Evolutionary conservation across 306 rosid genomes (phyloP).

Genomic region (Crataegus laevigata): DNA sequence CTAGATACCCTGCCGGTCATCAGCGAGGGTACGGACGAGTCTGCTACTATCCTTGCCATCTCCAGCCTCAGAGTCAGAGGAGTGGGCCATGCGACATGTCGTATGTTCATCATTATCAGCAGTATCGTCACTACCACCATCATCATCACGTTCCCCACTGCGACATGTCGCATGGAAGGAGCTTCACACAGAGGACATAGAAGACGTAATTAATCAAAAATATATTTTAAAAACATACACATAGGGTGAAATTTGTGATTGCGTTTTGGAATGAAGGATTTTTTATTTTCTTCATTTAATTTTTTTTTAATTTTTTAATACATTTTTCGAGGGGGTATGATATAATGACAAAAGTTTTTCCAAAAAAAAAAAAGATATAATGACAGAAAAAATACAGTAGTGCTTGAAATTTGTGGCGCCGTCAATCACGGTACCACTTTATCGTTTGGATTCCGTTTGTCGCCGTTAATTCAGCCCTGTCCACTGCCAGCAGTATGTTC

Average conservation of each 20-base stretch:
- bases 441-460: conserved; percentile 4
- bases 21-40: conserved; percentile 28
- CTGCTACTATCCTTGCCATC: conserved; percentile 22
- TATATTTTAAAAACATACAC: background rate
- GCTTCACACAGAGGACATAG: background rate
- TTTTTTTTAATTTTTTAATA: background rate
- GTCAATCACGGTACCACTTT: background rate
- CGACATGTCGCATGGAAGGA: conserved; percentile 12
- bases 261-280: conserved; percentile 6
- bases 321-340: background rate
- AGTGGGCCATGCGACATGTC: conserved; percentile 32
- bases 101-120: conserved; percentile 2
- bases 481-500: background rate
- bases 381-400: background rate
- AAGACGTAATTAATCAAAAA: background rate
- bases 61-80: conserved; percentile 17
- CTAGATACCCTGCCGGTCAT: conserved; percentile 5
- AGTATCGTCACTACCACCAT: background rate
- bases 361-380: too few species aligned
- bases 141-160: conserved; percentile 1
- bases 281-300: background rate
- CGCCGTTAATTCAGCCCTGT: background rate
- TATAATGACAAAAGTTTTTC: background rate
- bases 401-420: background rate
- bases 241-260: conserved; percentile 4